Evolutionary conservation across 164 flowering plant species (phyloP).

Genomic region (Tinospora cordifolia): DNA sequence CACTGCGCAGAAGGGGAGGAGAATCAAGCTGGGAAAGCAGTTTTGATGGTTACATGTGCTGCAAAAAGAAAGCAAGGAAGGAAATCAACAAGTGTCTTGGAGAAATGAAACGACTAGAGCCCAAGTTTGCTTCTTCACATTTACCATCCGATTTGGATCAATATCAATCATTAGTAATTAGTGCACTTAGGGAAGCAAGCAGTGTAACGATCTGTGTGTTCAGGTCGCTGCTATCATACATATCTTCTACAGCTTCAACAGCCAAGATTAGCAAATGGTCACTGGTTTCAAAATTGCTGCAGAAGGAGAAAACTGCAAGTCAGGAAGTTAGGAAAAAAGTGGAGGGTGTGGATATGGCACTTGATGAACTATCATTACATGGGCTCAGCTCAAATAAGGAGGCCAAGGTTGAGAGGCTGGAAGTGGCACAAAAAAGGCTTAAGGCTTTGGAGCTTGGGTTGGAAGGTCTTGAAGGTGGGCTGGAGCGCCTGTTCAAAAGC

Average conservation of each 20-base stretch:
- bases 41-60: not conserved
- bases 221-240: slow-evolving; percentile 23
- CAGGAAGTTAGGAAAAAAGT: slow-evolving; percentile 24
- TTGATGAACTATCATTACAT: slow-evolving; percentile 15
- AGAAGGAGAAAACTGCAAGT: slow-evolving; percentile 18
- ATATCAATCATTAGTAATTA: slow-evolving; percentile 17
- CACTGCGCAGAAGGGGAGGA: slow-evolving; percentile 10
- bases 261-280: slow-evolving; percentile 29
- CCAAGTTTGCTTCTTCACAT: not conserved
- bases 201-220: slow-evolving; percentile 25
- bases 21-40: not conserved
- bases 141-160: slow-evolving; percentile 11
- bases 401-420: slow-evolving; percentile 11
- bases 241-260: slow-evolving; percentile 20
- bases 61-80: slow-evolving; percentile 14
- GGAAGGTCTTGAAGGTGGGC: slow-evolving; percentile 35
- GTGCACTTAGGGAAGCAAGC: slow-evolving; percentile 32
- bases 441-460: slow-evolving; percentile 39
- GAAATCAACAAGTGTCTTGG: slow-evolving; percentile 13
- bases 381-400: slow-evolving; percentile 13
- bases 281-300: slow-evolving; percentile 23
- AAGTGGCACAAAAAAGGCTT: slow-evolving; percentile 27
- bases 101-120: slow-evolving; percentile 24
- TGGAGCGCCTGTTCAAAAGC: slow-evolving; percentile 29
- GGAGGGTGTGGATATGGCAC: slow-evolving; percentile 23